Percentiles rank a stretch among this genome's conserved stretches.
These are phyloP conservation scores for Sphagnum magellanicum DNA, from an alignment of 228 moss, liverwort and hornwort species.

Conservation along the genomic window DNA sequence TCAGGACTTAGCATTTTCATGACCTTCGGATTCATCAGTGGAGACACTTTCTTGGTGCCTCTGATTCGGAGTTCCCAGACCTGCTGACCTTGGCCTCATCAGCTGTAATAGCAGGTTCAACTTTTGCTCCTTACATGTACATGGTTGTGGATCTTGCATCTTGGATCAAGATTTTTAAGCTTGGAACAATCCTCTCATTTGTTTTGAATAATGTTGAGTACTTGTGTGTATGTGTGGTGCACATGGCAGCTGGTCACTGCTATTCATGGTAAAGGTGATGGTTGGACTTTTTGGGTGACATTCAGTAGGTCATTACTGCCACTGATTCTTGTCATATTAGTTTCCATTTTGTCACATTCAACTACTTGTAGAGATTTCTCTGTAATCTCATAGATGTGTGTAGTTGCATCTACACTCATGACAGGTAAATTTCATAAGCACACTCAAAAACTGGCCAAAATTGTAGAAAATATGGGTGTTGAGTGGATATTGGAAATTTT, in stretches of 20 bases:
- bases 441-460: too few species aligned
- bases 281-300: background rate
- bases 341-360: too few species aligned
- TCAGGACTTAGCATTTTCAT: slow-evolving; percentile 69
- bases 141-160: background rate
- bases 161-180: background rate
- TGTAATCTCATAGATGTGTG: too few species aligned
- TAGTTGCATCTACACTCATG: too few species aligned
- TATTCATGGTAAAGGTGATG: background rate
- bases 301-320: background rate
- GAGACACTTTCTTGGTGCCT: background rate
- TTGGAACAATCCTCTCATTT: background rate
- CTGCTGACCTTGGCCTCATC: background rate
- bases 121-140: slow-evolving; percentile 19
- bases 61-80: background rate
- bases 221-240: background rate
- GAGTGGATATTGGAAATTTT: too few species aligned
- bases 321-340: background rate
- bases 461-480: too few species aligned
- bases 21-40: background rate
- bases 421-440: too few species aligned
- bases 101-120: slow-evolving; percentile 15
- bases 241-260: background rate
- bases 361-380: too few species aligned
- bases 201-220: background rate